These are phyloP conservation scores for Colletotrichum gigasporum DNA, from an alignment of 2,329 filamentous ascomycete species.

Conservation along the genomic window DNA sequence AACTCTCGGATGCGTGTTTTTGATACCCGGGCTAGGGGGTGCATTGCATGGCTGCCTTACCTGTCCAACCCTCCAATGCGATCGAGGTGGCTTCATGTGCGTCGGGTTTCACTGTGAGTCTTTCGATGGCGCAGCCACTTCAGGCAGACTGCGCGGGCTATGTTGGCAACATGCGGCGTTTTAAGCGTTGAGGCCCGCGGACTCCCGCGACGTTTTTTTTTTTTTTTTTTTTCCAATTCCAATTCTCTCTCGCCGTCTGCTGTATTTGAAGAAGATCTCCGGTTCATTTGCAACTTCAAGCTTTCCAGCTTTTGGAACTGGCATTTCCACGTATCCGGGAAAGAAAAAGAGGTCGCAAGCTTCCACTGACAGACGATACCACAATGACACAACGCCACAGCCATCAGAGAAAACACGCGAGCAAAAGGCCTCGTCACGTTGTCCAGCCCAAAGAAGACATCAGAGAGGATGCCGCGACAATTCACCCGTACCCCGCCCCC, in stretches of 20 bases:
- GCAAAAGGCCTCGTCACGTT: background rate
- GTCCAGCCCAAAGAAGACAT: background rate
- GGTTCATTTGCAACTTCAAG: too few species aligned
- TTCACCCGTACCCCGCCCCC: background rate
- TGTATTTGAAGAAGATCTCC: too few species aligned
- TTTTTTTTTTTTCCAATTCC: too few species aligned
- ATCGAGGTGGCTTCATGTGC: background rate
- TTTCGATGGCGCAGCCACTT: background rate
- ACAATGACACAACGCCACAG: background rate
- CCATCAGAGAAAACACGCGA: background rate
- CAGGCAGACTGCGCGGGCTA: background rate
- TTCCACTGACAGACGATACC: background rate
- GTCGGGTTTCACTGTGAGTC: background rate
- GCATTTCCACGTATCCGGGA: background rate
- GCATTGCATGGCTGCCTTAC: constrained; percentile 5
- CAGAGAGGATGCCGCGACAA: too few species aligned
- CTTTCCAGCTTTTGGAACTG: background rate
- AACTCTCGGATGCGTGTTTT: background rate
- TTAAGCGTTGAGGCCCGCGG: background rate
- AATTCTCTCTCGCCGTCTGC: too few species aligned
- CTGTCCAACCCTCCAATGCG: background rate
- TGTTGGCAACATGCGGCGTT: background rate
- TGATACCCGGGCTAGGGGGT: background rate
- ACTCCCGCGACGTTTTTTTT: too few species aligned
- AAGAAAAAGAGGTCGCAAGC: background rate